Base-by-base conservation (phyloP, 768 basidiomycete genomes). In the Russula olivacea region DNA sequence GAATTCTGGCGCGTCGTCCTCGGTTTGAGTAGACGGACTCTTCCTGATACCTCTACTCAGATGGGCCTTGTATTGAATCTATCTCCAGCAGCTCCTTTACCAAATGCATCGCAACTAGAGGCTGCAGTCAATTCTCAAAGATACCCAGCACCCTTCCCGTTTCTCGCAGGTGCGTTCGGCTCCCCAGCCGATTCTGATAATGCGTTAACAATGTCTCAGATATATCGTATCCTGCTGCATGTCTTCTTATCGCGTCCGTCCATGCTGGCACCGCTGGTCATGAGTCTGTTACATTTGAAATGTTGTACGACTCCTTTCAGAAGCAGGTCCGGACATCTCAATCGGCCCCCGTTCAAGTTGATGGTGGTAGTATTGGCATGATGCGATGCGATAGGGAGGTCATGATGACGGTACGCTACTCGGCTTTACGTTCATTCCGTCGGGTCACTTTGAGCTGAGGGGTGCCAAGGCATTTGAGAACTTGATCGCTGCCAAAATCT, bases 261-360 rank as follows among this genome's bases (percentile, higher is more conserved):
- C 95, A 97, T 70, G 79, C 85, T 4, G 76, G 84, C 28, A 86
- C 85, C 11, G 83, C 84, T 7, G 94, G 94, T 0, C 87, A 93
- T 63, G 79, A 88, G 21, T 76, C 76, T 15, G 86, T 97, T 74
- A 98, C 91, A 34, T 96, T 98, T 71, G 92, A 95, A 69, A 93
- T 95, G 86, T 81, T 96, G 9, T 81, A 88, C 65, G 89, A 91
- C 57, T 78, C 80, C 36, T 93, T 94, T 71, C 83, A 84, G 23
- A 82, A 86, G 64, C 88, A 91, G 73, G 80, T 89, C 21, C 84
- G 87, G 23, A 79, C 84, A 23, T 88, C 89, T 7, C 78, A 80
- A 11, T 82, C 86, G 9, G 89, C 89, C 0, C 91, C 91, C 1
- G 82, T 93, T 21, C 85, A 87, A 56, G 72, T 91, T 48, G 87